Base-by-base conservation (phyloP, 164 flowering plant species). In the Umbellularia californica region DNA sequence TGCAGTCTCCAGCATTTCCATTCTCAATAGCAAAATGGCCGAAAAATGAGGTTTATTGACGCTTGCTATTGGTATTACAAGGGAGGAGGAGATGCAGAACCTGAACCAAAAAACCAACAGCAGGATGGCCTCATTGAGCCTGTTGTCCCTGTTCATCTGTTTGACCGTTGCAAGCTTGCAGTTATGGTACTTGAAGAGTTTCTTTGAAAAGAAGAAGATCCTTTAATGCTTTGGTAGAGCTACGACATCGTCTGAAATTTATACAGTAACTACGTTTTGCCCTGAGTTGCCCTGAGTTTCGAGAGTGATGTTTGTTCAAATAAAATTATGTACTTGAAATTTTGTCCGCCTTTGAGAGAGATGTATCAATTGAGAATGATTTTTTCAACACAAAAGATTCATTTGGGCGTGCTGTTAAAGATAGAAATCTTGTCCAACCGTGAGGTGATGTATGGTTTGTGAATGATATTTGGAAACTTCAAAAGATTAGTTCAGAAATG, bases 181-280 rank as follows among this genome's bases (percentile, higher is more conserved):
- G 76, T 68, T 90, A 60, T 91, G 96, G 96, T 94, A 93, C 77
- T 79, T 91, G 86, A 93, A 91, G 84, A 78, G 87, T 66, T 93
- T 91, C 77, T 93, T 91, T 65, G 89, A 88, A 85, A 93, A 89
- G 82, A 91, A 93, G 86, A 93, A 93, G 85, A 81, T 91, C 60
- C 88, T 93, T 68, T 91, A 17, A 51, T 52, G 60, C 55, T 69
- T 7, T 41, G 47, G 47, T 11, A 6, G 47, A 41, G 1, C 47
- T 41, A 7, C 47, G 2, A 3, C 33, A 35, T 35, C 47, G 33
- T 35, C 47, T 35, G 47, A 41, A 41, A 41, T 41, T 41, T 9
- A 7, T 41, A 5, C 47, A 1, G 47, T 41, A 41, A 6, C 47
- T 2, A 41, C 47, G 10, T 41, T 41, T 41, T 41, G 47, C 47